Base-by-base conservation (phyloP, 805 yeast genomes). In the Wickerhamiella domercqiae region DNA sequence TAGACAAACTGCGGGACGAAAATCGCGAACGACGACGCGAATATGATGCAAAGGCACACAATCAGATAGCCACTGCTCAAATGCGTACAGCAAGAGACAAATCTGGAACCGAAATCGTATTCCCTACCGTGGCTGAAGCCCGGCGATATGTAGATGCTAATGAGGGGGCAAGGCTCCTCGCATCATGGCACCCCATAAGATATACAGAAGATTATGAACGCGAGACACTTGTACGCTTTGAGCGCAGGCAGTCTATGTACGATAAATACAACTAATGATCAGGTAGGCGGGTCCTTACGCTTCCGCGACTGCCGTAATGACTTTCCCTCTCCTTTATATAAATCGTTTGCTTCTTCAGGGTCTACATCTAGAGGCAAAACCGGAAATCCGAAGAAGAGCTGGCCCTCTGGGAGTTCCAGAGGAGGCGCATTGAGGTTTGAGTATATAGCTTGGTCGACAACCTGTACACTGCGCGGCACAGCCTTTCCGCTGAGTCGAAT, bases 301-400 rank as follows among this genome's bases (percentile, higher is more conserved):
- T 81, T 82, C 49, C 64, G 68, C 42, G 73, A 70, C 46, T 73
- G 74, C 52, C 94, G 68, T 38, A 84, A 61, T 1, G 82, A 67
- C 48, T 78, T 79, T 0, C 96, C 96, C 40, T 67, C 64, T 0
- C 94, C 94, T 1, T 44, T 44, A 52, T 71, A 82, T 6, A 45
- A 50, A 5, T 56, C 62, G 1, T 44, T 47, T 7, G 52, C 61
- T 4, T 57, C 59, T 17, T 59, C 68, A 5, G 51, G 61, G 19
- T 56, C 61, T 3, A 70, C 49, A 22, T 45, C 44, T 7, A 54
- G 39, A 1, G 62, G 68, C 15, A 66, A 63, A 4, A 78, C 70
- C 0, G 97, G 96, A 54, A 76, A 90, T 1, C 99, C 99, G 55
- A 90, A 86, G 53, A 90, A 90, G 11, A 90, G 63, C 56, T 83